phyloP scores from a whole-genome alignment of 129 eudicot species.

The Cynara cardunculus region DNA sequence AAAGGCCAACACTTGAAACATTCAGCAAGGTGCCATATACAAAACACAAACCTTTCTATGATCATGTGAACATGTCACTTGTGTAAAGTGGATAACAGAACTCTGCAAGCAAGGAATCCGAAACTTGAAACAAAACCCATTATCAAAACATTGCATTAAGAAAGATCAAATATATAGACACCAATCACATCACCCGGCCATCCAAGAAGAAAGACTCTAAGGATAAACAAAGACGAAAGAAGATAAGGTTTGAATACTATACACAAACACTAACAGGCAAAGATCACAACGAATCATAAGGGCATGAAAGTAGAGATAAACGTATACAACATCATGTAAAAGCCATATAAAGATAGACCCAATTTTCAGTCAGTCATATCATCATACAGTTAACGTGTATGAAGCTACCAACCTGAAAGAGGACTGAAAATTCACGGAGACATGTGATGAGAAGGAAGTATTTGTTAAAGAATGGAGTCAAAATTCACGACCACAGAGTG shows the following conservation, averaged over 20 bases:
- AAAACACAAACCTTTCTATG: neutral
- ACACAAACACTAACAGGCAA: neutral
- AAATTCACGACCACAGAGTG: conserved; percentile 4
- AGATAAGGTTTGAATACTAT: neutral
- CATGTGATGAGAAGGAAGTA: conserved; percentile 5
- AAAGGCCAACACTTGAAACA: neutral
- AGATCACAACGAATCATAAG: neutral
- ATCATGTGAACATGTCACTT: neutral
- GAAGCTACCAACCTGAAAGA: neutral
- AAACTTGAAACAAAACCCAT: neutral
- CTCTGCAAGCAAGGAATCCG: neutral
- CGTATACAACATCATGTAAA: neutral
- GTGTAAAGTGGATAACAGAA: neutral
- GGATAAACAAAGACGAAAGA: conserved; percentile 3
- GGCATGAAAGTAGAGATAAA: neutral
- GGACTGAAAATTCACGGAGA: neutral
- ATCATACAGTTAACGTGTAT: conserved; percentile 40
- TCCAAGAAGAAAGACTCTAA: neutral
- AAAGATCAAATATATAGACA: neutral
- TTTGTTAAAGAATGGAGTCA: neutral
- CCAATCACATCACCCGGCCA: neutral
- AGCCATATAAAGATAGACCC: neutral
- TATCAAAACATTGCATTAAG: neutral
- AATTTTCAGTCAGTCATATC: conserved; percentile 34
- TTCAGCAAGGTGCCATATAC: neutral